Base-by-base conservation (phyloP, 73 alveolate genomes). In the Paramecium tetraurelia region DNA sequence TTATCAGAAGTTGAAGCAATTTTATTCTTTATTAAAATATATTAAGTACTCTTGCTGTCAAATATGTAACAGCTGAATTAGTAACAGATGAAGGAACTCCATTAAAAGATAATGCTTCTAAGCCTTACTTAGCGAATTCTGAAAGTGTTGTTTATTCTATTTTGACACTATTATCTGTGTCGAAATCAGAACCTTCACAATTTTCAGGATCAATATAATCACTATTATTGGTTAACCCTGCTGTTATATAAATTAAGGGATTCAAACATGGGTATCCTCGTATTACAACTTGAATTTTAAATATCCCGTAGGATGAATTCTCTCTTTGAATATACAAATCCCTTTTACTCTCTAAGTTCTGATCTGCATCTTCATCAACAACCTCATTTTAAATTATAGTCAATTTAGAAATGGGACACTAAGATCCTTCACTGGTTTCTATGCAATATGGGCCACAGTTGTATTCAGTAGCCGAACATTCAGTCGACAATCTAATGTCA, bases 401-500 rank as follows among this genome's bases (percentile, higher is more conserved):
- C 7, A 80, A 22, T 48, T 80, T 44, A 6, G 90, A 80, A 8
- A 80, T 80, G 14, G 90, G 90, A 46, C 90, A 80, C 48, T 21
- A 80, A 4, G 90, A 31, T 4, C 90, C 90, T 48, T 80, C 90
- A 44, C 90, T 80, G 11, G 46, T 31, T 9, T 63, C 9, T 0
- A 80, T 80, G n/a, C 90, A 80, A 80, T 80, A 80, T 6, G 90
- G 90, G 4, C 90, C 90, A 44, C 90, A 80, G 20, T 41, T 40
- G 20, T 80, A 80, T 44, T 44, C 70, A 18, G 90, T 80, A 7
- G 14, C 27, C 16, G 44, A 31, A 48, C 90, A 80, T 44, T 21
- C 18, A 40, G 70, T 46, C 0, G 63, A 22, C 43, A 43, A 43
- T 48, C 76, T 11, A 5, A 80, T 80, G 16, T 33, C 46, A 11